These are phyloP conservation scores for Exophiala sideris DNA, from an alignment of 2,329 filamentous ascomycete genomes.

Conservation along the genomic window DNA sequence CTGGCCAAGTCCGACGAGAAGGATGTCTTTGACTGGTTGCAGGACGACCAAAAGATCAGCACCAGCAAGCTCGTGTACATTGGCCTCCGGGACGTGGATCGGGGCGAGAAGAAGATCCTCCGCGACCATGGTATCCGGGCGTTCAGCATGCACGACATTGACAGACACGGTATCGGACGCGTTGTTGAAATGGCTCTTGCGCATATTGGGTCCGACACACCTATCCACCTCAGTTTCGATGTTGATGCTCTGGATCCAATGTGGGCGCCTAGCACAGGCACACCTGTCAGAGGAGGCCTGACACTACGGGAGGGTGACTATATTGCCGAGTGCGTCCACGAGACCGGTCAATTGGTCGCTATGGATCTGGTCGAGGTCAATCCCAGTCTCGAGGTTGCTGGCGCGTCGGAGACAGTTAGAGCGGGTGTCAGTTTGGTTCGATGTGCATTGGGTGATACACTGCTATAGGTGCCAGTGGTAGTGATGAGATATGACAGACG, in stretches of 20 bases:
- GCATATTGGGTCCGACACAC: constrained; percentile 89
- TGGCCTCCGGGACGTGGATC: constrained; percentile 85
- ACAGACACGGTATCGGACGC: constrained; percentile 88
- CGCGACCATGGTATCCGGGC: constrained; percentile 87
- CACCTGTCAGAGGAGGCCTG: constrained; percentile 86
- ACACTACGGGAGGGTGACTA: constrained; percentile 95
- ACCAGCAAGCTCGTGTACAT: constrained; percentile 93
- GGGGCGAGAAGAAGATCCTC: constrained; percentile 89
- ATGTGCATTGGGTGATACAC: constrained; percentile 85
- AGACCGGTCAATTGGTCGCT: constrained; percentile 73
- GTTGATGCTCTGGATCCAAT: constrained; percentile 94
- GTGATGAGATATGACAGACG: background rate
- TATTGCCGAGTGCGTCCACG: constrained; percentile 84
- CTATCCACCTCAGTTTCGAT: constrained; percentile 95
- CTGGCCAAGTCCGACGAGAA: constrained; percentile 71
- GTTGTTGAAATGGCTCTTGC: constrained; percentile 98
- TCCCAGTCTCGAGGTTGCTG: constrained; percentile 65
- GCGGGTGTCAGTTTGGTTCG: constrained; percentile 88
- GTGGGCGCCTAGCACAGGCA: constrained; percentile 95
- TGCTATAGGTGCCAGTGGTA: constrained; percentile 56
- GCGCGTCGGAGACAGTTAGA: constrained; percentile 79
- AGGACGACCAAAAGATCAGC: constrained; percentile 57
- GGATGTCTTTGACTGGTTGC: constrained; percentile 87
- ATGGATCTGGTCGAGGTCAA: constrained; percentile 84
- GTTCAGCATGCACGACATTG: constrained; percentile 98